phyloP scores from a whole-genome alignment of 768 basidiomycete genomes.

The Suillus variegatus region DNA sequence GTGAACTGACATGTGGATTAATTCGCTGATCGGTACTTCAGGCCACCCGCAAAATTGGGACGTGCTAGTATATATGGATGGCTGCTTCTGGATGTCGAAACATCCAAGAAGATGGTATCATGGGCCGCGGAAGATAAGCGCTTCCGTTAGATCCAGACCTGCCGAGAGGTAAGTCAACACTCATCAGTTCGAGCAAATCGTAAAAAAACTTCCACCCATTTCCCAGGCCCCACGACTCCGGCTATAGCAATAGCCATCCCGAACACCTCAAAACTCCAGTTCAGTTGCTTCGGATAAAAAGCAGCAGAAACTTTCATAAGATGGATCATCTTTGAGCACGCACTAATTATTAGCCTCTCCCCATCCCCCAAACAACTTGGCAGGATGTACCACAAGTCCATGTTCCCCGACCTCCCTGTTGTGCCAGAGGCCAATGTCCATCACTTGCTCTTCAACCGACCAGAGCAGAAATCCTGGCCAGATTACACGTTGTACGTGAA shows the following conservation, averaged over 20 bases:
- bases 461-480: constrained; percentile 54
- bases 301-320: neutral
- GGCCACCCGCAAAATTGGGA: neutral
- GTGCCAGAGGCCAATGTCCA: constrained; percentile 55
- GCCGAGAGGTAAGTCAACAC: neutral
- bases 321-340: neutral
- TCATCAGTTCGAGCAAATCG: neutral
- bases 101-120: neutral
- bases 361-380: neutral
- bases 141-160: neutral
- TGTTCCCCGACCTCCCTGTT: constrained; percentile 52
- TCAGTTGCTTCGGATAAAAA: neutral
- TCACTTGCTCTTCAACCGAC: constrained; percentile 53
- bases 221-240: constrained; percentile 7
- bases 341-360: neutral
- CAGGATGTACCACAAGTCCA: constrained; percentile 58
- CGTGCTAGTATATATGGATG: neutral
- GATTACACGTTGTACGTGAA: constrained; percentile 62
- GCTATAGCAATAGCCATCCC: constrained; percentile 8
- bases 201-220: neutral
- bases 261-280: neutral
- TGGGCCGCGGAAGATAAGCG: neutral
- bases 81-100: neutral
- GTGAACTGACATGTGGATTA: neutral
- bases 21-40: neutral